Conservation (phyloP, 2,329 filamentous ascomycete species). For the Zopfia rhizophila region DNA sequence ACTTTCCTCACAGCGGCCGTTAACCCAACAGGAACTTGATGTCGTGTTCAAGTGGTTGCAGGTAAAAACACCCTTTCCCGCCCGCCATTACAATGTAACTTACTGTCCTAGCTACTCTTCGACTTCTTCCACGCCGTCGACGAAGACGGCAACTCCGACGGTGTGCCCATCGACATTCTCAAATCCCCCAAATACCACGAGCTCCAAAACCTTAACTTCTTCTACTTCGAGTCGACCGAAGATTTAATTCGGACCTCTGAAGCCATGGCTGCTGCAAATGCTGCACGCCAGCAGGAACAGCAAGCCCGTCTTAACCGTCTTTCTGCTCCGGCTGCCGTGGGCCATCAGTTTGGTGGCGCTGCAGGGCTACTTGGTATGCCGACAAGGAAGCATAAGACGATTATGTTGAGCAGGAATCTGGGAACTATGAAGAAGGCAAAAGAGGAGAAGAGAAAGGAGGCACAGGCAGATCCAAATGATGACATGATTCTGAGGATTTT, state of each 20-base stretch:
- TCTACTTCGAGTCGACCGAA: slow-evolving; percentile 94
- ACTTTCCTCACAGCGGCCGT: slow-evolving; percentile 82
- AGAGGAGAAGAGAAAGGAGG: slow-evolving; percentile 93
- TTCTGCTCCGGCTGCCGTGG: slow-evolving; percentile 71
- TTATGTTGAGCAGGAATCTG: slow-evolving; percentile 93
- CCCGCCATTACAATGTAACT: background rate
- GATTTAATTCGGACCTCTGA: slow-evolving; percentile 95
- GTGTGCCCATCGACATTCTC: slow-evolving; percentile 88
- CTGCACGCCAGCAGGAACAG: slow-evolving; percentile 76
- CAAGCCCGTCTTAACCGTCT: slow-evolving; percentile 69
- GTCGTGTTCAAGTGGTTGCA: slow-evolving; percentile 95
- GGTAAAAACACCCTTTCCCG: slow-evolving; percentile 33
- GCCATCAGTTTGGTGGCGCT: slow-evolving; percentile 62
- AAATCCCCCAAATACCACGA: slow-evolving; percentile 99
- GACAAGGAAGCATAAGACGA: slow-evolving; percentile 63
- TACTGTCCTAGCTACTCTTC: slow-evolving; percentile 70
- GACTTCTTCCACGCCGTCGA: slow-evolving; percentile 96
- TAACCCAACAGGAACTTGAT: slow-evolving; percentile 89
- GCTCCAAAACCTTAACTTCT: slow-evolving; percentile 95
- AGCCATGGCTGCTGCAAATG: slow-evolving; percentile 89
- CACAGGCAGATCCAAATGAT: slow-evolving; percentile 94
- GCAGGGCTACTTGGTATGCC: slow-evolving; percentile 71
- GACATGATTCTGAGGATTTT: slow-evolving; percentile 98
- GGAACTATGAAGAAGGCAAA: slow-evolving; percentile 97
- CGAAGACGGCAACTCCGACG: slow-evolving; percentile 84